These are phyloP conservation scores for Lentinula novae-zelandiae DNA, from an alignment of 1,284 basidiomycete species.

Conservation along the genomic window DNA sequence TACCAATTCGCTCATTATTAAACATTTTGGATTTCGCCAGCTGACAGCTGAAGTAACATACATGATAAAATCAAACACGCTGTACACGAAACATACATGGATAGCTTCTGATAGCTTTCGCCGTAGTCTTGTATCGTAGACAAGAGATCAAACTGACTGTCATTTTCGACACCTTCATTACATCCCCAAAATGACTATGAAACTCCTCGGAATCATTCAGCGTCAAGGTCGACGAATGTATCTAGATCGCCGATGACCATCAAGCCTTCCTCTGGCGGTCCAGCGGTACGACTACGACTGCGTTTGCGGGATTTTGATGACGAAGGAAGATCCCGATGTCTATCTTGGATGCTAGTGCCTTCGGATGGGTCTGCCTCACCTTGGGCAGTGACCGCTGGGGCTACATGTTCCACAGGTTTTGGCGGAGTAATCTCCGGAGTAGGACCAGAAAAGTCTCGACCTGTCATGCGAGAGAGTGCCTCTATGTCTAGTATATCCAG, in stretches of 20 bases:
- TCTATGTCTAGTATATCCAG: slow-evolving; percentile 51
- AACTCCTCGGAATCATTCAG: background rate
- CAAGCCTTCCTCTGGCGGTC: slow-evolving; percentile 11
- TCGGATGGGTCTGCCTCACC: background rate
- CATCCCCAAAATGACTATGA: background rate
- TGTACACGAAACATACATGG: too few relatives aligned
- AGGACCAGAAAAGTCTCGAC: slow-evolving; percentile 77
- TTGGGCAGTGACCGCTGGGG: slow-evolving; percentile 4
- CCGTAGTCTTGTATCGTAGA: too few relatives aligned
- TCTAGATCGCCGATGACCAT: slow-evolving; percentile 14
- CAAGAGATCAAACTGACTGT: too few relatives aligned
- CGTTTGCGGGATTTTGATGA: slow-evolving; percentile 8
- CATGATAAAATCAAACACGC: too few relatives aligned
- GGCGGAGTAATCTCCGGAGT: slow-evolving; percentile 65
- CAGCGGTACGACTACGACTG: slow-evolving; percentile 11
- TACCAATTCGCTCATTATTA: too few relatives aligned
- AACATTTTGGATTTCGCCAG: too few relatives aligned
- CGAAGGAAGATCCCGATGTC: background rate
- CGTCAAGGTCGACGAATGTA: slow-evolving; percentile 6
- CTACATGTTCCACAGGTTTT: slow-evolving; percentile 27
- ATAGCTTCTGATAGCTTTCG: too few relatives aligned
- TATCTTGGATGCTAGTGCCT: background rate
- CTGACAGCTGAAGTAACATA: too few relatives aligned
- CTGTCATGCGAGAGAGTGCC: slow-evolving; percentile 69
- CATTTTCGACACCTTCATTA: background rate